These are phyloP conservation scores for Cyberlindnera bimundalis DNA, from an alignment of 805 yeast species.

Conservation along the genomic window DNA sequence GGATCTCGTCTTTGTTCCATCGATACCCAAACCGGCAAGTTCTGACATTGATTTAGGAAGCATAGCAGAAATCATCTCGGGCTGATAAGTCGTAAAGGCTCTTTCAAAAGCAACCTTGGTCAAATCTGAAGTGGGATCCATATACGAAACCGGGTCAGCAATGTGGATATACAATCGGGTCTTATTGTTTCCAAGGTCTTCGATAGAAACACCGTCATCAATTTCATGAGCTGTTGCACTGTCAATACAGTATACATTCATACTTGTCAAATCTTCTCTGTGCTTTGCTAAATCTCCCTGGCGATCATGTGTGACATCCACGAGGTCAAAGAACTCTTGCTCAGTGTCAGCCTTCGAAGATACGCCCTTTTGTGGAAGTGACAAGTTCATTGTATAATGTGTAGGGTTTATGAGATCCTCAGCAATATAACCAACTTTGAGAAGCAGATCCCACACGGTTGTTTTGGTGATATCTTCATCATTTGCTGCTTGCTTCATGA, in stretches of 20 bases:
- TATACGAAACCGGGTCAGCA: conserved; percentile 81
- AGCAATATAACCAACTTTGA: conserved; percentile 29
- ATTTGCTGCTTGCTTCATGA: conserved; percentile 31
- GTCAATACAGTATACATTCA: conserved; percentile 80
- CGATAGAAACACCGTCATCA: conserved; percentile 86
- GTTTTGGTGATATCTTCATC: conserved; percentile 49
- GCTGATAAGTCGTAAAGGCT: conserved; percentile 69
- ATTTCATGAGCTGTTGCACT: conserved; percentile 78
- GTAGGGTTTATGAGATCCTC: conserved; percentile 41
- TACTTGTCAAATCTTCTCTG: conserved; percentile 41
- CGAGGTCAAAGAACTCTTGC: conserved; percentile 37
- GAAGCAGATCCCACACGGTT: conserved; percentile 48
- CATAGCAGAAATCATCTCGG: conserved; percentile 65
- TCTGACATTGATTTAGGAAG: conserved; percentile 56
- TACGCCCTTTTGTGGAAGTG: conserved; percentile 41
- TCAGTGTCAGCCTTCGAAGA: conserved; percentile 43
- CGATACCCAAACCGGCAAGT: conserved; percentile 48
- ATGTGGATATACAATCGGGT: conserved; percentile 64
- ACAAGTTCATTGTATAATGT: conserved; percentile 44
- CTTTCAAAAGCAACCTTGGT: conserved; percentile 57
- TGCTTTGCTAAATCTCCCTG: conserved; percentile 18
- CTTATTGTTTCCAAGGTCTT: conserved; percentile 25
- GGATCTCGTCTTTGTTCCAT: conserved; percentile 42
- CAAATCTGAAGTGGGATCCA: conserved; percentile 34
- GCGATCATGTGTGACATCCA: conserved; percentile 25